These are phyloP conservation scores for Liriodendron chinense DNA, from an alignment of 164 flowering plant species.

Conservation along the genomic window DNA sequence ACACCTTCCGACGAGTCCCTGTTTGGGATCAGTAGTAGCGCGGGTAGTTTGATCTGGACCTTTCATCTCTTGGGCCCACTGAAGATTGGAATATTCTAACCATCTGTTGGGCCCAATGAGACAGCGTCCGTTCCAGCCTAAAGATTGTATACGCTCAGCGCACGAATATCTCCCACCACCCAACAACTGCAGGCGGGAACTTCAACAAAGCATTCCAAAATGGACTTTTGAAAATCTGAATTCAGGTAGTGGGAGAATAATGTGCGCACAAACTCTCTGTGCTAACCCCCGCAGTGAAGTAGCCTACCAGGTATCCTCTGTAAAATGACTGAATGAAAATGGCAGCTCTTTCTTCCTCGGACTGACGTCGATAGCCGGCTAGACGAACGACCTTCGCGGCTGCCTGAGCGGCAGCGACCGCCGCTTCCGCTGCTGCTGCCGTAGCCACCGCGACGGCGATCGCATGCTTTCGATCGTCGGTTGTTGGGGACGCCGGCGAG, in stretches of 20 bases:
- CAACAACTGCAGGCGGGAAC: background rate
- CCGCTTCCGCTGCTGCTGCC: conserved; percentile 92
- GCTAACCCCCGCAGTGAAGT: no score
- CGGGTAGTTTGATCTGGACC: background rate
- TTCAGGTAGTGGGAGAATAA: background rate
- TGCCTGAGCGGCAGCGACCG: conserved; percentile 89
- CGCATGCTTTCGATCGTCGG: conserved; percentile 66
- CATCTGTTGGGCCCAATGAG: background rate
- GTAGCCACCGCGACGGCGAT: conserved; percentile 88
- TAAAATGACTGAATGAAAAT: conserved; percentile 70
- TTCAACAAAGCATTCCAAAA: background rate
- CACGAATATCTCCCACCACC: background rate
- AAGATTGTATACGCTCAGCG: background rate
- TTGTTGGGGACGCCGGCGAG: conserved; percentile 33
- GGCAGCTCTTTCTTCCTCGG: conserved; percentile 85
- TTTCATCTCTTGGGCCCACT: background rate
- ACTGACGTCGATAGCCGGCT: conserved; percentile 74
- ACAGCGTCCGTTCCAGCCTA: no score
- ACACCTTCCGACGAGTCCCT: no score
- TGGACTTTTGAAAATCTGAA: background rate
- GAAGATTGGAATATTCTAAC: background rate
- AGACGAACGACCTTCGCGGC: conserved; percentile 83
- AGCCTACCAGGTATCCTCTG: conserved; percentile 81
- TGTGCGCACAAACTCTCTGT: no score
- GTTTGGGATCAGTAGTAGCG: background rate